These are phyloP conservation scores for Eremomyces bilateralis DNA, from an alignment of 495 filamentous ascomycete species.

Conservation along the genomic window DNA sequence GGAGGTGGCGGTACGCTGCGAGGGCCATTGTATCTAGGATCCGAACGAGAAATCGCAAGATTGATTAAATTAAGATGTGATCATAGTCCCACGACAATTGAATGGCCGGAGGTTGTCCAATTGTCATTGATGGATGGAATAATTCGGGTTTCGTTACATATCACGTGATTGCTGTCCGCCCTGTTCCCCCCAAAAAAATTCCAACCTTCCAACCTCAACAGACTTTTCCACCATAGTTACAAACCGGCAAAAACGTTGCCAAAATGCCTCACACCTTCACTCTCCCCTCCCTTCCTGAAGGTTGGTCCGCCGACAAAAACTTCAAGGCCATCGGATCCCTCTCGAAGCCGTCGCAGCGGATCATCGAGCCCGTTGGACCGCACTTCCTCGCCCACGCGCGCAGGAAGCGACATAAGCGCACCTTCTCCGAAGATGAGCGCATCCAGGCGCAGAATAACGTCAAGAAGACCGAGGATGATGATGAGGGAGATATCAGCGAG, in stretches of 20 bases:
- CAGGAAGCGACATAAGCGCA: slow-evolving; percentile 84
- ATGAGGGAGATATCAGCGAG: slow-evolving; percentile 78
- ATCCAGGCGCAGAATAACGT: slow-evolving; percentile 87
- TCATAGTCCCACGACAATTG: no score
- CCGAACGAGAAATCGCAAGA: no score
- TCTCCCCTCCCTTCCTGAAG: slow-evolving; percentile 55
- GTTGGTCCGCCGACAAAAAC: slow-evolving; percentile 76
- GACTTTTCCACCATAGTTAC: not conserved
- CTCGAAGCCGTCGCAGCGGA: slow-evolving; percentile 50
- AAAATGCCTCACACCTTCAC: slow-evolving; percentile 70
- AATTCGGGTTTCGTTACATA: no score
- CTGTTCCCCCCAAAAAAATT: no score
- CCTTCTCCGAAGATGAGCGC: slow-evolving; percentile 94
- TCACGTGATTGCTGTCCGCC: no score
- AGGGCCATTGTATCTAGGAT: no score
- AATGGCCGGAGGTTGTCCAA: no score
- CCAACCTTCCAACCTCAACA: not conserved
- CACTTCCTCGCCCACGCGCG: slow-evolving; percentile 96
- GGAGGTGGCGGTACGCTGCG: slow-evolving; percentile 58
- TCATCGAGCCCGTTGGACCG: slow-evolving; percentile 85
- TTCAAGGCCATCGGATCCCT: slow-evolving; percentile 60
- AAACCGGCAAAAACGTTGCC: slow-evolving; percentile 30
- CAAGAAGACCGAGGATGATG: slow-evolving; percentile 87
- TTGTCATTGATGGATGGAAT: no score
- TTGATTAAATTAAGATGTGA: no score